Percentiles rank a stretch among this genome's conserved stretches.
Conservation (phyloP, 176 grass and related monocot species). For the Alloteropsis semialata region DNA sequence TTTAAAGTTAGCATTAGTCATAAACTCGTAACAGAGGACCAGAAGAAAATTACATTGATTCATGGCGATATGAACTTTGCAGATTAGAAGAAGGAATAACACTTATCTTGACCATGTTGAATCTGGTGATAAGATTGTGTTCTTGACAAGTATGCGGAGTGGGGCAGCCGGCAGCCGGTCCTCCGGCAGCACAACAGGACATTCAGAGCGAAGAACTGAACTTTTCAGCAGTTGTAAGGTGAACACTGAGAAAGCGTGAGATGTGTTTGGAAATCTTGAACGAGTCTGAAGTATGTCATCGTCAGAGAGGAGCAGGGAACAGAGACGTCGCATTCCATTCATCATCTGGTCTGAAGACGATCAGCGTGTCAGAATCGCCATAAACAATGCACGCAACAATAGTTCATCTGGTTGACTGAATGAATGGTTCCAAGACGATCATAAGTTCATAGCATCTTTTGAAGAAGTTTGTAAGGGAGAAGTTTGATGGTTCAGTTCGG, state of each 20-base stretch:
- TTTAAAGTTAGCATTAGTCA: background rate
- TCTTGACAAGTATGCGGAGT: background rate
- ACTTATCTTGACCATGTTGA: background rate
- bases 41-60: background rate
- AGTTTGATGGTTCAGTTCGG: background rate
- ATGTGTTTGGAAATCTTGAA: background rate
- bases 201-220: background rate
- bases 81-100: background rate
- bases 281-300: background rate
- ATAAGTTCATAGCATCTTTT: too few species aligned
- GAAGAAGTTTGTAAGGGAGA: background rate
- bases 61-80: background rate
- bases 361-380: background rate
- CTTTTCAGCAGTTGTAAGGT: background rate
- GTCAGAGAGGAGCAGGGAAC: background rate
- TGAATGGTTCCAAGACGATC: too few species aligned
- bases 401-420: too few species aligned
- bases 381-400: background rate
- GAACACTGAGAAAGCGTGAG: background rate
- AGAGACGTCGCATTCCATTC: background rate
- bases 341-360: background rate
- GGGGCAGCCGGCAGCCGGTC: too few species aligned
- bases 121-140: background rate
- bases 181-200: background rate
- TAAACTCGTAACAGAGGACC: background rate